Conservation (phyloP, 2,329 filamentous ascomycete genomes). For the Magnaporthiopsis poae region DNA sequence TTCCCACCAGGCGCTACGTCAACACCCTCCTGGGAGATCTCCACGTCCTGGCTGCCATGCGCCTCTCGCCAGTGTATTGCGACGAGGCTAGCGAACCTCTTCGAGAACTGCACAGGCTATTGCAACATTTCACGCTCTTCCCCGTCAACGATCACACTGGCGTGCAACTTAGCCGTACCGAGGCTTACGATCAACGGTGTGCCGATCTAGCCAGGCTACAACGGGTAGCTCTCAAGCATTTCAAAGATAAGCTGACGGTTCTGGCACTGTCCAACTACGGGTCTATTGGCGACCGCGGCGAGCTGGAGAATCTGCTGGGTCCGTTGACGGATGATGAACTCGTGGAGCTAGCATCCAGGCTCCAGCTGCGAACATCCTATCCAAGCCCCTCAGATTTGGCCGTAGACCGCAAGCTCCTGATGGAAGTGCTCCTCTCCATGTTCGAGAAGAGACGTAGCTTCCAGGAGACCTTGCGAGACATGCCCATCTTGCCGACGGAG, state of each 20-base stretch:
- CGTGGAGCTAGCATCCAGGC: slow-evolving; percentile 52
- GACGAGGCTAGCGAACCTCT: slow-evolving; percentile 66
- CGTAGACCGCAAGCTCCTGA: slow-evolving; percentile 53
- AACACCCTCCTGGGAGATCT: slow-evolving; percentile 80
- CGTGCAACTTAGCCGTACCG: slow-evolving; percentile 58
- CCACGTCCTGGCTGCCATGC: slow-evolving; percentile 68
- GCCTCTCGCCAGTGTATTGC: slow-evolving; percentile 67
- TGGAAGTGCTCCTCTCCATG: slow-evolving; percentile 62
- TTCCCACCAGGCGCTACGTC: slow-evolving; percentile 87
- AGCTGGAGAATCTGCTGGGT: slow-evolving; percentile 67
- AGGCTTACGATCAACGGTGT: slow-evolving; percentile 74
- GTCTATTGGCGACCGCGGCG: slow-evolving; percentile 68
- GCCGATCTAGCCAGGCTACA: slow-evolving; percentile 69
- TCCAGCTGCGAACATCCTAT: slow-evolving; percentile 76
- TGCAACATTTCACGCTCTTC: slow-evolving; percentile 81
- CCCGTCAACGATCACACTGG: slow-evolving; percentile 86
- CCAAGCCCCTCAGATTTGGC: slow-evolving; percentile 58
- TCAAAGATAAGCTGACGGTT: slow-evolving; percentile 83
- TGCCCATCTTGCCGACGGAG: slow-evolving; percentile 78
- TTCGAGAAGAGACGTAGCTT: slow-evolving; percentile 75
- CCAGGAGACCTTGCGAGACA: slow-evolving; percentile 62
- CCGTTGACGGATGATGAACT: slow-evolving; percentile 67
- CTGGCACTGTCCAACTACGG: slow-evolving; percentile 87
- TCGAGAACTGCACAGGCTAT: slow-evolving; percentile 68
- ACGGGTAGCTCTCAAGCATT: slow-evolving; percentile 65